Evolutionary conservation across 208 protist species (phyloP).

Genomic region (Crithidia mellificae): DNA sequence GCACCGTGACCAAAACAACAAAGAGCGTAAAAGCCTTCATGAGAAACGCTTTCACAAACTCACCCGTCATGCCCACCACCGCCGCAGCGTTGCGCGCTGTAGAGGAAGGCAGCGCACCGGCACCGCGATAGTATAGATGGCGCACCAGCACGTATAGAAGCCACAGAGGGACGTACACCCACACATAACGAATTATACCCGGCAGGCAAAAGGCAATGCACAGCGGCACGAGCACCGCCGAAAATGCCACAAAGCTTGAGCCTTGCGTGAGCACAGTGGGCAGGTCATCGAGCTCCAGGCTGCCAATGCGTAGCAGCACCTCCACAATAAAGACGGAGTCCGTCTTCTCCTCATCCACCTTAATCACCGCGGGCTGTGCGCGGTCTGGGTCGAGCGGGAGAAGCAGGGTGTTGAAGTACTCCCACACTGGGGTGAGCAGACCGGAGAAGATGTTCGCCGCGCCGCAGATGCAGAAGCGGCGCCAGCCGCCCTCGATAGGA

Average conservation of each 20-base stretch:
- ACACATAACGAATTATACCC: slow-evolving; percentile 35
- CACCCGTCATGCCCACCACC: slow-evolving; percentile 32
- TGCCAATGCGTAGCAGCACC: slow-evolving; percentile 50
- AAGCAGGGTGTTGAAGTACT: slow-evolving; percentile 45
- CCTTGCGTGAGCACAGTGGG: slow-evolving; percentile 63
- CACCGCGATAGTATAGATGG: slow-evolving; percentile 47
- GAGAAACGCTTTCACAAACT: slow-evolving; percentile 43
- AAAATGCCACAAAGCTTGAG: slow-evolving; percentile 56
- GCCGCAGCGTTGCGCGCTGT: slow-evolving; percentile 17
- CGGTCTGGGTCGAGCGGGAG: slow-evolving; percentile 40
- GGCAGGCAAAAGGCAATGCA: slow-evolving; percentile 42
- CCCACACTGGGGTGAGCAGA: slow-evolving; percentile 53
- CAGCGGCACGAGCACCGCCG: slow-evolving; percentile 51
- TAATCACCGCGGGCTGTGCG: slow-evolving; percentile 10
- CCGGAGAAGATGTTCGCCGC: slow-evolving; percentile 61
- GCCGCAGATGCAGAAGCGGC: slow-evolving; percentile 53
- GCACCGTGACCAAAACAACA: slow-evolving; percentile 48
- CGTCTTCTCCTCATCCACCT: slow-evolving; percentile 46
- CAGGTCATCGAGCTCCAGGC: slow-evolving; percentile 53
- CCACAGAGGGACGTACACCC: slow-evolving; percentile 46
- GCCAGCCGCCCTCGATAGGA: slow-evolving; percentile 50
- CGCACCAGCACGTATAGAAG: slow-evolving; percentile 33
- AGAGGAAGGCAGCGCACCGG: slow-evolving; percentile 7
- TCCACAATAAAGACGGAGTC: slow-evolving; percentile 63
- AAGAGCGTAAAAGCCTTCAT: slow-evolving; percentile 60